Evolutionary conservation across 2,329 filamentous ascomycete species (phyloP).

Genomic region (Monilinia laxa): DNA sequence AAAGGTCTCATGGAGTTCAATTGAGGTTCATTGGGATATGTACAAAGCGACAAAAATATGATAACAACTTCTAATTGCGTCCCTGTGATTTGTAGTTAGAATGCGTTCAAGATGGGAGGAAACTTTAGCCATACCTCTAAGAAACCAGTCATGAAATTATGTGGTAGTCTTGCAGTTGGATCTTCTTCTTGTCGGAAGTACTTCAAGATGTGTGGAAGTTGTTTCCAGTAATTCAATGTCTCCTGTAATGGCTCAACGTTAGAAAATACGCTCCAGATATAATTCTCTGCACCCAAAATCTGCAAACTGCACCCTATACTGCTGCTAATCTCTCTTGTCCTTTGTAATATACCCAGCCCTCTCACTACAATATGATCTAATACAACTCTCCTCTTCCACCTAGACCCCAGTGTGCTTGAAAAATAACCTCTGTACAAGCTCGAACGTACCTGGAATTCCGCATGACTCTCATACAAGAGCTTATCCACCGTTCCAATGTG

Average conservation of each 20-base stretch:
- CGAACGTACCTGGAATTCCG: conserved; percentile 80
- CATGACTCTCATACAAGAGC: conserved; percentile 83
- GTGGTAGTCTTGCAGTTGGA: conserved; percentile 72
- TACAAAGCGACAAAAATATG: conserved; percentile 37
- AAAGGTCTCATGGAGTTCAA: conserved; percentile 30
- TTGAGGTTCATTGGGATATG: conserved; percentile 39
- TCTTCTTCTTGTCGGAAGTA: conserved; percentile 92
- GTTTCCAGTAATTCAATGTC: conserved; percentile 99
- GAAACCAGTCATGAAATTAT: conserved; percentile 91
- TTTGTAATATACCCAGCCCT: not conserved
- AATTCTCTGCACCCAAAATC: no score
- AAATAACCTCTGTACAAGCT: not conserved
- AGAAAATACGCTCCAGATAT: not conserved
- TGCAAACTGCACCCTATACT: not conserved
- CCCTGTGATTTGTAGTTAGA: conserved; percentile 34
- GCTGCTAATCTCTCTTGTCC: not conserved
- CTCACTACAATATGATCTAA: not conserved
- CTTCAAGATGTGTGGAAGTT: conserved; percentile 90
- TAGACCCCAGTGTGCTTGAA: conserved; percentile 7
- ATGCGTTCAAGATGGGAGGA: conserved; percentile 80
- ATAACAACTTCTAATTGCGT: conserved; percentile 37
- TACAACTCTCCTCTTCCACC: conserved; percentile 1
- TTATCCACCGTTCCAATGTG: conserved; percentile 88
- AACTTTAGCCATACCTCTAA: conserved; percentile 67
- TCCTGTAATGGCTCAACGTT: conserved; percentile 59